phyloP scores from a whole-genome alignment of 2,329 filamentous ascomycete genomes.

The Xylaria arbuscula region DNA sequence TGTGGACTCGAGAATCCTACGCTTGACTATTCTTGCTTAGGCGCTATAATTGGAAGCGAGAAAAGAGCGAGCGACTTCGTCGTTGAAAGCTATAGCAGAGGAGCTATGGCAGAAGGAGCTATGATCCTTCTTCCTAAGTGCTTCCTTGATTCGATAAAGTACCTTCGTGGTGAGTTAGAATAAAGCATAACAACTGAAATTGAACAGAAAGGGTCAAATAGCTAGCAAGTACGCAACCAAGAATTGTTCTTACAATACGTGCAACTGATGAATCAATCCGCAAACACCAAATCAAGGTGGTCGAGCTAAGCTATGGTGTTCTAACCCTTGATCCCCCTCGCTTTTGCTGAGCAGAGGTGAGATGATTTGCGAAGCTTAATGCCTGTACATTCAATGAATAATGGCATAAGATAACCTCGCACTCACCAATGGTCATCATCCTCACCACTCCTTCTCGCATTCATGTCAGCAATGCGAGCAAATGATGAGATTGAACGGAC shows the following conservation, averaged over 20 bases:
- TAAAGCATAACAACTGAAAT: background rate
- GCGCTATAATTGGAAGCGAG: background rate
- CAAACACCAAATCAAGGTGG: background rate
- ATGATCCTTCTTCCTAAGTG: too few relatives aligned
- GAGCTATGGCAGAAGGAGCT: too few relatives aligned
- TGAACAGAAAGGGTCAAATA: too few relatives aligned
- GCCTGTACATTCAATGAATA: background rate
- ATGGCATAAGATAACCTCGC: background rate
- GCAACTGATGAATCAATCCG: background rate
- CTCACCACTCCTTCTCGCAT: slow-evolving; percentile 1
- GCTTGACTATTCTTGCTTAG: background rate
- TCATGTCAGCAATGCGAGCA: background rate
- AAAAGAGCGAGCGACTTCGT: background rate
- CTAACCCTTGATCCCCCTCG: background rate
- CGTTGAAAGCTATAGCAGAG: background rate
- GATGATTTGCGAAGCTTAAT: too few relatives aligned
- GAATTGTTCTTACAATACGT: background rate
- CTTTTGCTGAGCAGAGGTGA: background rate
- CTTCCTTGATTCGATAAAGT: too few relatives aligned
- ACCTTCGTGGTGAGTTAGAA: background rate
- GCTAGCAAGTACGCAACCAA: background rate
- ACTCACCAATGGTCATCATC: slow-evolving; percentile 22
- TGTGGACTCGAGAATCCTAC: background rate
- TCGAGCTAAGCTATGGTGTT: background rate
- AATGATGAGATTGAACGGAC: background rate